Evolutionary conservation across 192 early-diverging fungal genomes (phyloP).

Genomic region (Entrophospora sp.): DNA sequence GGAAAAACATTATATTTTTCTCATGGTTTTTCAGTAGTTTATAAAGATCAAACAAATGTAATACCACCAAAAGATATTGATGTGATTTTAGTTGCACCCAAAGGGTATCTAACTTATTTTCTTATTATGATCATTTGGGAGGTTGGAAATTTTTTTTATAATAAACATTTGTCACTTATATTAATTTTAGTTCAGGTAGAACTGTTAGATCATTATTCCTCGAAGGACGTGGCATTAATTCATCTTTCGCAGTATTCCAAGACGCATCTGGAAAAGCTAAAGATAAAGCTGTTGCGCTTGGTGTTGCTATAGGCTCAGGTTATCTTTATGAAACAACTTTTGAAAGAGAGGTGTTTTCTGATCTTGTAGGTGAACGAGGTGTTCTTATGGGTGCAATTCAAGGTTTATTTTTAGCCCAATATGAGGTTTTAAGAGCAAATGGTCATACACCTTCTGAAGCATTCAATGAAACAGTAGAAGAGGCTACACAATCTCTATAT

Average conservation of each 20-base stretch:
- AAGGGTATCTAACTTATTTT: constrained; percentile 42
- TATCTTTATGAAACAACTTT: constrained; percentile 98
- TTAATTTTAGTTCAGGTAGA: constrained; percentile 80
- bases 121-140: no score
- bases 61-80: constrained; percentile 88
- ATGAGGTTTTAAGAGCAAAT: constrained; percentile 86
- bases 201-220: constrained; percentile 94
- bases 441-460: constrained; percentile 97
- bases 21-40: constrained; percentile 94
- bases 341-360: constrained; percentile 93
- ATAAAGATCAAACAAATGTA: constrained; percentile 83
- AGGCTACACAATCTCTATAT: constrained; percentile 96
- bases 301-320: constrained; percentile 90
- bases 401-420: constrained; percentile 92
- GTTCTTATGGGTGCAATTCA: constrained; percentile 98
- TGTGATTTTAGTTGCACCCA: constrained; percentile 93
- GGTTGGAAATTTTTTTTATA: no score
- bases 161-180: no score
- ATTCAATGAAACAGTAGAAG: constrained; percentile 99
- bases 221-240: constrained; percentile 95
- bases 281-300: constrained; percentile 85
- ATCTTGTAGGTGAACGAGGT: constrained; percentile 94
- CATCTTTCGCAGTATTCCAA: constrained; percentile 90
- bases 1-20: constrained; percentile 99
- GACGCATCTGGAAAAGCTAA: constrained; percentile 89